Evolutionary conservation across 2,329 filamentous ascomycete species (phyloP).

Genomic region (Cytospora piceicola): DNA sequence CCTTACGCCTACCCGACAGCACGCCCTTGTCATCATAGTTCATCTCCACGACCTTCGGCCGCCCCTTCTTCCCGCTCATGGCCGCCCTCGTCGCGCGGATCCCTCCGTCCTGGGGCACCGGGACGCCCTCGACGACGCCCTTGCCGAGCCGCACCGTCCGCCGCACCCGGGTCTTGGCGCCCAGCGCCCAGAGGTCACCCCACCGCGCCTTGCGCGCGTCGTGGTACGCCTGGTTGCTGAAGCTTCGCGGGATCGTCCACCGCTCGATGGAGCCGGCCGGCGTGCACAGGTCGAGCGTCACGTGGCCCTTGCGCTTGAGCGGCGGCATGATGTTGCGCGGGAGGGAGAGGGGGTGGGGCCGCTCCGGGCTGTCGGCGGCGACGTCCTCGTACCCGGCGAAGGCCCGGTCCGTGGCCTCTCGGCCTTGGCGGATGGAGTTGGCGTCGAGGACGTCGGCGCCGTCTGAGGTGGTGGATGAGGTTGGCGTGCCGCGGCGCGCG

Average conservation of each 20-base stretch:
- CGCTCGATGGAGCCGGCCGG: conserved; percentile 83
- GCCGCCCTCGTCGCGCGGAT: conserved; percentile 45
- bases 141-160: conserved; percentile 65
- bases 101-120: conserved; percentile 48
- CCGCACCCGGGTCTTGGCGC: conserved; percentile 79
- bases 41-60: conserved; percentile 46
- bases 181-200: conserved; percentile 95
- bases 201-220: conserved; percentile 88
- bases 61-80: conserved; percentile 39
- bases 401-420: conserved; percentile 64
- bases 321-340: conserved; percentile 80
- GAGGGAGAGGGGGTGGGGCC: conserved; percentile 66
- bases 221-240: conserved; percentile 80
- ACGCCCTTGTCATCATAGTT: conserved; percentile 43
- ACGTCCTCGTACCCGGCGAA: conserved; percentile 71
- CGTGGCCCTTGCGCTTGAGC: conserved; percentile 85
- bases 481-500: conserved; percentile 72
- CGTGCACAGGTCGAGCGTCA: conserved; percentile 90
- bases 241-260: conserved; percentile 88
- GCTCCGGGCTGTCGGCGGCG: conserved; percentile 38
- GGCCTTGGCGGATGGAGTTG: conserved; percentile 48
- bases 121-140: conserved; percentile 36
- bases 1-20: conserved; percentile 45
- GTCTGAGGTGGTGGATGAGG: conserved; percentile 43
- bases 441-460: conserved; percentile 36